These are phyloP conservation scores for Hirsutella minnesotensis DNA, from an alignment of 2,329 filamentous ascomycete species.

Conservation along the genomic window DNA sequence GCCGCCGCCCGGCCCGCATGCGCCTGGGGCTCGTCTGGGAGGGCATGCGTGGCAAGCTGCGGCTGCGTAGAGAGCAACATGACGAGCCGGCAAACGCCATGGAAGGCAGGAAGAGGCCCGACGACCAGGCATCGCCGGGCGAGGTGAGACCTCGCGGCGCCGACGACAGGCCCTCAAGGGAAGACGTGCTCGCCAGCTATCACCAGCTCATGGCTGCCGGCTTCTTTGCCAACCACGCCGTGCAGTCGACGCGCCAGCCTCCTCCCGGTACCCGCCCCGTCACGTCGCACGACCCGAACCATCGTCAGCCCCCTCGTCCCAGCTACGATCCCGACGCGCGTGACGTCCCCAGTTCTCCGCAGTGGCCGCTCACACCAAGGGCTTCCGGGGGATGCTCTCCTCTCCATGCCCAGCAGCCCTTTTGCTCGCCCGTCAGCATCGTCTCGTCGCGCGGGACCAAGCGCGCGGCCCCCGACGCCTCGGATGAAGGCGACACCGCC, in stretches of 20 bases:
- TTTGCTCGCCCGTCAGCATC: constrained; percentile 21
- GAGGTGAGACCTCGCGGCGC: not conserved
- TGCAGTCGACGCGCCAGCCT: constrained; percentile 41
- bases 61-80: constrained; percentile 14
- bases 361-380: constrained; percentile 13
- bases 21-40: constrained; percentile 26
- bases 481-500: constrained; percentile 5
- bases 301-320: constrained; percentile 7
- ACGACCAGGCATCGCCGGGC: not conserved
- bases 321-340: constrained; percentile 1
- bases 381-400: constrained; percentile 9
- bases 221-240: constrained; percentile 47
- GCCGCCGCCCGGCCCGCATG: constrained; percentile 3
- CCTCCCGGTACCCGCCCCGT: constrained; percentile 11
- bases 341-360: constrained; percentile 11
- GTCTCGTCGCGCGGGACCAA: constrained; percentile 36
- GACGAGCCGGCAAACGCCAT: constrained; percentile 11
- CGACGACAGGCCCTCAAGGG: constrained; percentile 21
- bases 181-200: constrained; percentile 45
- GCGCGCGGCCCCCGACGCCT: constrained; percentile 25
- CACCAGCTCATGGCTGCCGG: constrained; percentile 43
- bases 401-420: constrained; percentile 6
- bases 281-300: constrained; percentile 7
- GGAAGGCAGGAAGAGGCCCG: constrained; percentile 2
- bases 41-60: constrained; percentile 20